Conservation (phyloP, 257 asterid genomes). For the Nicotiana sylvestris region DNA sequence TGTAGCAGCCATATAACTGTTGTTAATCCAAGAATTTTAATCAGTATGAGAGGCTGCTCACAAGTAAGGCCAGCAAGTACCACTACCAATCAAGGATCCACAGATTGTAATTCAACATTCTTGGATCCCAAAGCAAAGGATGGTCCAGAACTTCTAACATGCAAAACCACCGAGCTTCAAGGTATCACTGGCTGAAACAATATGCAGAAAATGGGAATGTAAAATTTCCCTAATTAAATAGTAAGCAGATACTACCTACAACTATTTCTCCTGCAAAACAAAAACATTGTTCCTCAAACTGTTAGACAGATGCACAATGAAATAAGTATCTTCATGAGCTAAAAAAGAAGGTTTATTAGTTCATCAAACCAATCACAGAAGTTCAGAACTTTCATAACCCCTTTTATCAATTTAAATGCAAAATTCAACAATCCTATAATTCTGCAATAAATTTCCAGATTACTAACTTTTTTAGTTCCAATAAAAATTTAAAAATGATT, state of each 20-base stretch:
- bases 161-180: constrained; percentile 7
- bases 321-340: background rate
- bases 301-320: background rate
- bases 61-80: constrained; percentile 31
- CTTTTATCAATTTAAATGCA: background rate
- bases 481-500: background rate
- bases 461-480: background rate
- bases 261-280: background rate
- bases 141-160: background rate
- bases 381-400: too few species aligned
- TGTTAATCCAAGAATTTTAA: constrained; percentile 21
- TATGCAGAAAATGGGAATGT: background rate
- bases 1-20: constrained; percentile 59
- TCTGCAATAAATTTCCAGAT: background rate
- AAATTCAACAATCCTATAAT: background rate
- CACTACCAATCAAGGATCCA: constrained; percentile 58
- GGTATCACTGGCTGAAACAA: background rate
- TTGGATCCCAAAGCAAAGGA: constrained; percentile 8
- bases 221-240: background rate
- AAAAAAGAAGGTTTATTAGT: background rate
- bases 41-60: constrained; percentile 31
- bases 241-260: background rate
- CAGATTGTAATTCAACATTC: constrained; percentile 57
- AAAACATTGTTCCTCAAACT: background rate
- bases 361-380: background rate